phyloP scores from a whole-genome alignment of 2,329 filamentous ascomycete genomes.

The Alternaria atra region DNA sequence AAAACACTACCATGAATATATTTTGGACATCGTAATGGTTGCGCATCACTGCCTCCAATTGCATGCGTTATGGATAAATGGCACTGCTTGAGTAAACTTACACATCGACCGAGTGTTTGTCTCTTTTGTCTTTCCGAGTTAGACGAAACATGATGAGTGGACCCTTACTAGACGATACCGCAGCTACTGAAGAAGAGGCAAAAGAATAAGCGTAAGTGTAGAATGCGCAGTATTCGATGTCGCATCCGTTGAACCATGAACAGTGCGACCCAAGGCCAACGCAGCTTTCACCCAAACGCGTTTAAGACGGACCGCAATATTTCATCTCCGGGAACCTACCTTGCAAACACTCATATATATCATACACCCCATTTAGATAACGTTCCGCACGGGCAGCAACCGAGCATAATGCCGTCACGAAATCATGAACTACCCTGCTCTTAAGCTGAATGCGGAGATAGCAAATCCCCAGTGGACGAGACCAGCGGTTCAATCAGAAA shows the following conservation, averaged over 20 bases:
- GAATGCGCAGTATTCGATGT: neutral
- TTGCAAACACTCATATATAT: slow-evolving; percentile 17
- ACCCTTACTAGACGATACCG: neutral
- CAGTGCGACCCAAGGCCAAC: neutral
- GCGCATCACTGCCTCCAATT: neutral
- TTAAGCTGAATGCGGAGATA: slow-evolving; percentile 3
- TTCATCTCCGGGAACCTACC: slow-evolving; percentile 13
- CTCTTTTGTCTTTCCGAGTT: slow-evolving; percentile 7
- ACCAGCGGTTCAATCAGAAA: slow-evolving; percentile 15
- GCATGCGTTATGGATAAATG: neutral
- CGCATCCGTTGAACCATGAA: neutral
- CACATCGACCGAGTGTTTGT: slow-evolving; percentile 2
- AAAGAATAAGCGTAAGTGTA: neutral
- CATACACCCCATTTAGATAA: slow-evolving; percentile 7
- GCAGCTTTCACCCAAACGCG: neutral
- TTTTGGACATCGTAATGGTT: neutral
- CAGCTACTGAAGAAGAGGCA: neutral
- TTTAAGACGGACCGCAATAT: slow-evolving; percentile 4
- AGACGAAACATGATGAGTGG: slow-evolving; percentile 12
- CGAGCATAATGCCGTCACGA: slow-evolving; percentile 11
- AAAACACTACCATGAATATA: neutral
- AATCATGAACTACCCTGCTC: slow-evolving; percentile 6
- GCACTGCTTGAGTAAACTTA: slow-evolving; percentile 8
- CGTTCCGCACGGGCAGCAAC: slow-evolving; percentile 9
- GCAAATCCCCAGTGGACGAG: neutral